Evolutionary conservation across 306 rosid species (phyloP).

Genomic region (Pterocarpus macrocarpus): DNA sequence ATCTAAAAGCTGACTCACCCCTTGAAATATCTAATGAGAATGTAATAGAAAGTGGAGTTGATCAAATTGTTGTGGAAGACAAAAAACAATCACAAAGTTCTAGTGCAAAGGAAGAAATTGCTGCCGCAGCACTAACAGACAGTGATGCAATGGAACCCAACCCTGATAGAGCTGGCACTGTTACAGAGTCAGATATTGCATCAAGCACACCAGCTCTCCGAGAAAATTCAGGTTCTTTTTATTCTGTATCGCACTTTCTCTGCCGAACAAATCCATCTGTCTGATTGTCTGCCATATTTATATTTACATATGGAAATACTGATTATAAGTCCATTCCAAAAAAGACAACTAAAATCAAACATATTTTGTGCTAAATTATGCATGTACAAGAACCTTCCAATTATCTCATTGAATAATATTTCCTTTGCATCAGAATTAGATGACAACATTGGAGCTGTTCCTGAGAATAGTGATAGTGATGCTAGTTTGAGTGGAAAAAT

Average conservation of each 20-base stretch:
- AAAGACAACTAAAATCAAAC: slow-evolving; percentile 26
- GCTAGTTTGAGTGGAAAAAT: slow-evolving; percentile 47
- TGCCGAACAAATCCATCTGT: slow-evolving; percentile 12
- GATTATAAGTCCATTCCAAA: neutral
- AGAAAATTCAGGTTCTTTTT: slow-evolving; percentile 60
- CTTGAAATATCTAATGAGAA: slow-evolving; percentile 56
- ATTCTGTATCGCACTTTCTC: slow-evolving; percentile 13
- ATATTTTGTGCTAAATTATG: slow-evolving; percentile 32
- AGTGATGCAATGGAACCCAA: slow-evolving; percentile 53
- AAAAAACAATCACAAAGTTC: slow-evolving; percentile 52
- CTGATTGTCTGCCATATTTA: neutral
- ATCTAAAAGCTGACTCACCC: slow-evolving; percentile 47
- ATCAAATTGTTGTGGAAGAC: slow-evolving; percentile 51
- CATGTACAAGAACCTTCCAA: slow-evolving; percentile 26
- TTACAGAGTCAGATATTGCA: slow-evolving; percentile 57
- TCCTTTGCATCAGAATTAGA: slow-evolving; percentile 51
- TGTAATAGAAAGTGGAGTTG: slow-evolving; percentile 52
- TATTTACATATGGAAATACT: slow-evolving; percentile 31
- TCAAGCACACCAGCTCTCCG: slow-evolving; percentile 47
- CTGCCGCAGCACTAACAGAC: slow-evolving; percentile 50
- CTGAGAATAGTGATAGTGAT: slow-evolving; percentile 47
- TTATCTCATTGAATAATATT: slow-evolving; percentile 44
- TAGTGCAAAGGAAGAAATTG: slow-evolving; percentile 50
- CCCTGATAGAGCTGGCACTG: slow-evolving; percentile 55
- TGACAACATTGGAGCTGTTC: slow-evolving; percentile 46